Evolutionary conservation across 176 grass and related monocot species (phyloP), one percentile per base, ranked within the genome.

Genomic region (Musa acuminata): DNA sequence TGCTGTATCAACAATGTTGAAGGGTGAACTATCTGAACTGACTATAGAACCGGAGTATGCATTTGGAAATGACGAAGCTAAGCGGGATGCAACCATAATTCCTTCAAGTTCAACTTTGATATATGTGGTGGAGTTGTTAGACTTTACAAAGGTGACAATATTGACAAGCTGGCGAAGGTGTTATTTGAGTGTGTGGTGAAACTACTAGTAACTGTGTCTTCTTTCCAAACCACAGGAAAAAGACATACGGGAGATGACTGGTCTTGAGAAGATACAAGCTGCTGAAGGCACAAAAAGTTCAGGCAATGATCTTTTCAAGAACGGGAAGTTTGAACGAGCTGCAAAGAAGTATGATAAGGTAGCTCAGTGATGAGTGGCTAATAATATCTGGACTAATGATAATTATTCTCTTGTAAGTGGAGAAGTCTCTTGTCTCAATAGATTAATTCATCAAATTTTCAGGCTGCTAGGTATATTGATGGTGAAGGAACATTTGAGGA

Each of bases 251-350:
- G 83, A 77, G 17, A 85, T 85, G 83, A 80, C 49, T 59, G 50
- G n/a, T 53, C 19, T 24, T 43, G 78, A 85, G 59, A 85, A 85
- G 51, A 63, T 85, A 21, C 54, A 85, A 71, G 73, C 78, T 72
- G 83, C 78, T 35, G 83, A 85, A n/a, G 73, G 76, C 65, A 64
- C 49, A 80, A 85, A 85, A 72, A 68, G 25, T 51, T 60, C 51
- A 29, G 83, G 83, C 26, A 85, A 85, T 67, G 83, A 80, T 35
- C 69, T 85, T 54, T 85, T 76, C 67, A 85, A 85, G 63, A 80
- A 29, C 25, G 78, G 12, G 9, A 85, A 80, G 20, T 80, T 81
- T 80, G 73, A 80, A 51, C 60, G 78, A 62, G 83, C 83, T 52
- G 66, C 73, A 66, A 85, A 80, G 64, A 85, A 73, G 67, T 85